Conservation (phyloP, 192 early-diverging fungal genomes). For the Obelidium mucronatum region DNA sequence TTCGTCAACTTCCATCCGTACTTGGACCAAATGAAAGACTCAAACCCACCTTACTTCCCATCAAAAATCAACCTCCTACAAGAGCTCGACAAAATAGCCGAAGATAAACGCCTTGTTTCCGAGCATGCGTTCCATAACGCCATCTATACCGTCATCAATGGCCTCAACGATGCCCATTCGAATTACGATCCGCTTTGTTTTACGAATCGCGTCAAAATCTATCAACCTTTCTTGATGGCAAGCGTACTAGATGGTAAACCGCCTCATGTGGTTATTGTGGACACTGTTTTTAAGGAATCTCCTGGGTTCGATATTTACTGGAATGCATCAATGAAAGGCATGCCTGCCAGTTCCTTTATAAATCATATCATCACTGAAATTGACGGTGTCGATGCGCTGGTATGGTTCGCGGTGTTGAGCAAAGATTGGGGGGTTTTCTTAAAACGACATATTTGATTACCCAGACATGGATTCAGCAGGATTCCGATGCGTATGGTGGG, state of each 20-base stretch:
- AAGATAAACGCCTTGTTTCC: background rate
- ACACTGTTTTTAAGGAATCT: background rate
- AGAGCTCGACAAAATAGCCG: background rate
- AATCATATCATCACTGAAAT: background rate
- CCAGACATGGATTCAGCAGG: background rate
- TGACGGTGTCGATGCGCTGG: background rate
- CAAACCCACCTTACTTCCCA: background rate
- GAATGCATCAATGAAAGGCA: background rate
- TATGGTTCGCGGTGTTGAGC: background rate
- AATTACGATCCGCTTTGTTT: constrained; percentile 6
- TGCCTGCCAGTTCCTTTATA: background rate
- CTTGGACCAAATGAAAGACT: constrained; percentile 2
- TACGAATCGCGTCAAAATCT: background rate
- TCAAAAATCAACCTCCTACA: constrained; percentile 1
- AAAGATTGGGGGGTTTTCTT: background rate
- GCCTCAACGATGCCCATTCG: constrained; percentile 11
- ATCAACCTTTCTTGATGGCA: background rate
- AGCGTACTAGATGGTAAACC: background rate
- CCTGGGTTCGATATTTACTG: background rate
- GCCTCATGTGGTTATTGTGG: background rate
- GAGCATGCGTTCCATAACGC: background rate
- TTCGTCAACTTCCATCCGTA: constrained; percentile 6
- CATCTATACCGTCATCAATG: background rate
- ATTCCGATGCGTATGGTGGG: background rate
- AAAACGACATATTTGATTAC: background rate